Conservation (phyloP, 2,329 filamentous ascomycete species). For the Tolypocladium paradoxum region DNA sequence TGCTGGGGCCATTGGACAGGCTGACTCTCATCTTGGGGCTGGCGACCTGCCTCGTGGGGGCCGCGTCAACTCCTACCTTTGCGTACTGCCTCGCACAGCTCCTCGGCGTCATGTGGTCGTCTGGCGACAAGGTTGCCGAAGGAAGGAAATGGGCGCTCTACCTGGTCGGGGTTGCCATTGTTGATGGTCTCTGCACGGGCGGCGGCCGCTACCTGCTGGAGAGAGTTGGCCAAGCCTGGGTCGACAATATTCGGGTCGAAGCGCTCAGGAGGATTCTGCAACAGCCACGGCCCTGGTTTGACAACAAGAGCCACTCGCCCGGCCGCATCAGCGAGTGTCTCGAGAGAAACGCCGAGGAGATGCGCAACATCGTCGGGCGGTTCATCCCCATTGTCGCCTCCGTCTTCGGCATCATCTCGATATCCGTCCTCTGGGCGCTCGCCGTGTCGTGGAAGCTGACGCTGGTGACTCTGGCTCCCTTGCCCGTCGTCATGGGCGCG, state of each 20-base stretch:
- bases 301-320: slow-evolving; percentile 53
- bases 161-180: slow-evolving; percentile 56
- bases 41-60: slow-evolving; percentile 50
- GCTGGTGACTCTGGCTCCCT: slow-evolving; percentile 59
- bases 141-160: slow-evolving; percentile 58
- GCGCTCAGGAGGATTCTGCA: slow-evolving; percentile 60
- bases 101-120: slow-evolving; percentile 55
- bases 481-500: slow-evolving; percentile 56
- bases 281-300: slow-evolving; percentile 74
- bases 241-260: slow-evolving; percentile 56
- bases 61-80: slow-evolving; percentile 61
- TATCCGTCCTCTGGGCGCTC: slow-evolving; percentile 67
- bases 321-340: slow-evolving; percentile 58
- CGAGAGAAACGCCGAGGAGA: slow-evolving; percentile 77
- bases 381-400: slow-evolving; percentile 64
- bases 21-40: slow-evolving; percentile 49
- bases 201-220: slow-evolving; percentile 63
- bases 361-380: slow-evolving; percentile 69
- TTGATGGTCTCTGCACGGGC: slow-evolving; percentile 57
- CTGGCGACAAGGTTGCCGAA: slow-evolving; percentile 32
- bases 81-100: slow-evolving; percentile 66
- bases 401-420: slow-evolving; percentile 52
- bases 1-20: slow-evolving; percentile 39
- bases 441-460: slow-evolving; percentile 70
- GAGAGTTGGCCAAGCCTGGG: slow-evolving; percentile 62